Evolutionary conservation across 805 yeast genomes (phyloP), one percentile per base, ranked within the genome.

Genomic region (Pachysolen tannophilus): DNA sequence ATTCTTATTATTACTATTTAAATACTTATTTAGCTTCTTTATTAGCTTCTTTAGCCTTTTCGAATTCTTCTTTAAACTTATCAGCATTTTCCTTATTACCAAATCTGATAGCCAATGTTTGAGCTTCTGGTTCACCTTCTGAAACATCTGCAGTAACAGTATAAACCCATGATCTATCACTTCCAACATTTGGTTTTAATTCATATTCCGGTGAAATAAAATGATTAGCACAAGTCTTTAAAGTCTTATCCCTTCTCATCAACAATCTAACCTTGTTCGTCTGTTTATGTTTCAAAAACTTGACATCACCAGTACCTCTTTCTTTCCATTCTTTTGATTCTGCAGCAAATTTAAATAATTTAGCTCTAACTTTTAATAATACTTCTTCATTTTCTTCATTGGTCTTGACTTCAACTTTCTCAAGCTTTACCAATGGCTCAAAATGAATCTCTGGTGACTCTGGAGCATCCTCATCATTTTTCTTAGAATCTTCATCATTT

Each of bases 171-270:
- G 96, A 86, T 71, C 96, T 82, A 60, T 92, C 98, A 41, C 92
- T 80, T 33, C 98, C 97, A 46, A 92, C 88, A 57, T 92, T 92
- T 52, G 97, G 86, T 57, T 77, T 83, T 60, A 92, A 75, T 47
- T 64, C 74, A 64, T 82, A 85, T 48, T 82, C 94, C 43, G 90
- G 78, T 30, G 83, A 64, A 58, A 85, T 76, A 64, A 77, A 77
- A 65, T 92, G 98, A 70, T 92, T 92, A 50, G 98, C 98, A 64
- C 98, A 92, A 55, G 92, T 82, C 73, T 92, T 92, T 58, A 92
- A 75, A 37, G 97, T 92, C 72, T 90, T 90, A 69, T 92, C 98
- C 70, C 98, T 86, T 77, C 98, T 86, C 98, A 92, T 92, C 56
- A 92, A 70, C 47, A 92, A 63, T 69, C 98, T 82, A 45, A 84